Percentiles rank a stretch among this genome's conserved stretches.
These are phyloP conservation scores for Aspergillus tamarii DNA, from an alignment of 2,329 filamentous ascomycete species.

Conservation along the genomic window DNA sequence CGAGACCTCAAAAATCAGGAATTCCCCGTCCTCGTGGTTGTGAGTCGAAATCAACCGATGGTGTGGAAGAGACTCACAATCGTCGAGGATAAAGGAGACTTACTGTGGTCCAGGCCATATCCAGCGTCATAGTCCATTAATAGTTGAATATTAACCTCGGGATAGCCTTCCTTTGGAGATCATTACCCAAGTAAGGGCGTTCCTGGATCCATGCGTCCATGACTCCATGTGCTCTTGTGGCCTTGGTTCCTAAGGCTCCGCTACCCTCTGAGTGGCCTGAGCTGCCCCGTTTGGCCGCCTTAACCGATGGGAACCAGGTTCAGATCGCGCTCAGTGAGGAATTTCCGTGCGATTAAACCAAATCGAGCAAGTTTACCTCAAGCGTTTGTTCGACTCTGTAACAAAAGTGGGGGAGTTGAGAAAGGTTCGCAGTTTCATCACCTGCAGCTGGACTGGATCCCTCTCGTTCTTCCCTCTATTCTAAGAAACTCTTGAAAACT, in stretches of 20 bases:
- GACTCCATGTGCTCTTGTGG: neutral
- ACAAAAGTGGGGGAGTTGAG: slow-evolving; percentile 1
- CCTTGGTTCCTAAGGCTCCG: slow-evolving; percentile 16
- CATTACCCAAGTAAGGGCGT: slow-evolving; percentile 11
- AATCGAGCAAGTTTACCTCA: neutral
- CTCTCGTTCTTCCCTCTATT: slow-evolving; percentile 1
- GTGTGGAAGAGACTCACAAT: neutral
- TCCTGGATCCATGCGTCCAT: slow-evolving; percentile 6
- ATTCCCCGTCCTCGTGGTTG: neutral
- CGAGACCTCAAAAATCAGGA: neutral
- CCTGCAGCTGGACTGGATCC: slow-evolving; percentile 11
- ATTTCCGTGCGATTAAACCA: neutral
- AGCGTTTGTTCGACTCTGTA: slow-evolving; percentile 10
- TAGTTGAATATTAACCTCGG: slow-evolving; percentile 3
- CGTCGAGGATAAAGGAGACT: neutral
- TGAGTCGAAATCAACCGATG: neutral
- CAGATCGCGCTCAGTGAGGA: slow-evolving; percentile 6
- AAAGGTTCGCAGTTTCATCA: slow-evolving; percentile 15
- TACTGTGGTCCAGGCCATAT: neutral
- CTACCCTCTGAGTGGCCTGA: slow-evolving; percentile 17
- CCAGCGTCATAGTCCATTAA: neutral
- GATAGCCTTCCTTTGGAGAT: slow-evolving; percentile 7
- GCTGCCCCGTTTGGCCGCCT: slow-evolving; percentile 12
- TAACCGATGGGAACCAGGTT: slow-evolving; percentile 12
- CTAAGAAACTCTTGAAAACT: slow-evolving; percentile 6